Conservation (phyloP, 2,329 filamentous ascomycete genomes). For the Colletotrichum limetticola region DNA sequence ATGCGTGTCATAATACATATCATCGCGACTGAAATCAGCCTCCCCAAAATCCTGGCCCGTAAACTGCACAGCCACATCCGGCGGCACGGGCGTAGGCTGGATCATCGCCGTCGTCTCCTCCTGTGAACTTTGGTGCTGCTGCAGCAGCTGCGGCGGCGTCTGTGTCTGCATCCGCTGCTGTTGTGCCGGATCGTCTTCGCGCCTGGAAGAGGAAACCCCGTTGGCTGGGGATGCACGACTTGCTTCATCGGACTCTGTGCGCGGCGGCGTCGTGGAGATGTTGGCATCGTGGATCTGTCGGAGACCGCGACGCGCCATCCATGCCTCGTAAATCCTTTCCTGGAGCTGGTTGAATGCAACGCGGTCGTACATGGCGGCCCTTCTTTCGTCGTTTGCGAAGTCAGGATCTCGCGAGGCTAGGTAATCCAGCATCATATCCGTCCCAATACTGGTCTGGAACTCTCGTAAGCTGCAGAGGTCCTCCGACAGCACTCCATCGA, state of each 20-base stretch:
- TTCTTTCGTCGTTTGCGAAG: not conserved
- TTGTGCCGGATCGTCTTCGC: not conserved
- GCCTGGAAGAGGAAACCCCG: not conserved
- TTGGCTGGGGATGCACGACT: conserved; percentile 3
- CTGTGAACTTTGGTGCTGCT: not conserved
- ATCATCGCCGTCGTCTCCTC: not conserved
- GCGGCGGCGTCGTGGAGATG: conserved; percentile 14
- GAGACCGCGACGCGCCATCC: conserved; percentile 7
- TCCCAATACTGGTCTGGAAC: not conserved
- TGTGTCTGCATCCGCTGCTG: not conserved
- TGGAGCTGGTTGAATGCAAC: not conserved
- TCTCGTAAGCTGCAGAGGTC: conserved; percentile 20
- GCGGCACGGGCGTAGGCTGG: conserved; percentile 6
- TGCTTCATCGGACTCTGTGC: conserved; percentile 8
- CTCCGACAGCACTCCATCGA: conserved; percentile 33
- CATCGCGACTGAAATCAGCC: not conserved
- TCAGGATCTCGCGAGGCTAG: not conserved
- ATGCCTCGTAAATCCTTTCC: conserved; percentile 23
- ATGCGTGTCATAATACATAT: not conserved
- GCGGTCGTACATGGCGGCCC: not conserved
- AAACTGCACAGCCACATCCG: not conserved
- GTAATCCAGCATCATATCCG: not conserved
- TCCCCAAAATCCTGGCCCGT: not conserved
- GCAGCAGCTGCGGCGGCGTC: not conserved
- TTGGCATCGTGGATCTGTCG: not conserved